Base-by-base conservation (phyloP, 306 rosid species). In the Oxytropis ochrocephala region DNA sequence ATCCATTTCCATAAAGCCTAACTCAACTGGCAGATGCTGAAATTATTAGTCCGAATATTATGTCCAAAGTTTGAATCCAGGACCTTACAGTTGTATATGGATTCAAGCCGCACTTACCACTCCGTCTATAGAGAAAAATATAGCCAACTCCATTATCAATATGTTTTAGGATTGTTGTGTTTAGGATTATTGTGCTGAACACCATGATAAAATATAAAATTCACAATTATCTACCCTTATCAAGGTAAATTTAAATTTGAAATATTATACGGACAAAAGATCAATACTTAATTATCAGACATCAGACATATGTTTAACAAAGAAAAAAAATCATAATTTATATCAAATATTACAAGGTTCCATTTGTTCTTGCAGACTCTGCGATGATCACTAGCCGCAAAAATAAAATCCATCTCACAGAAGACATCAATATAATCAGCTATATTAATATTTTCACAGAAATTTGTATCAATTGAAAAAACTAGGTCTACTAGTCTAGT, bases 321-420 rank as follows among this genome's bases (percentile, higher is more conserved):
- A 44, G 5, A 44, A 13, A 53, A 44, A 3, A 21, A 33, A 2
- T 24, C 29, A 24, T 4, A 39, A 11, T 1, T 53, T 38, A 29
- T 38, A 61, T 29, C n/a, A 70, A 43, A 42, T 11, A 57, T 62
- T 29, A 65, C 7, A 11, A 19, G 18, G 70, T 51, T 52, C 29
- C 62, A 24, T 38, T 47, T 4, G 58, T 74, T 69, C 42, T 62
- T n/a, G 16, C 6, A 32, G 35, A 42, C 36, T 59, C 27, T 57
- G 32, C 36, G 67, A 8, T 33, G 41, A 79, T 59, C 56, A 60
- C 11, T 65, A 48, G 65, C 51, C 5, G 56, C 69, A 63, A 67
- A 49, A 55, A 39, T 8, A 18, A 47, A 60, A 81, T 66, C 49
- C 64, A 72, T 46, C 24, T 18, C 51, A 39, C 8, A 69, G 41